Evolutionary conservation across 2,329 filamentous ascomycete genomes (phyloP), one percentile per base, ranked within the genome.

Genomic region (Blastomyces parvus): DNA sequence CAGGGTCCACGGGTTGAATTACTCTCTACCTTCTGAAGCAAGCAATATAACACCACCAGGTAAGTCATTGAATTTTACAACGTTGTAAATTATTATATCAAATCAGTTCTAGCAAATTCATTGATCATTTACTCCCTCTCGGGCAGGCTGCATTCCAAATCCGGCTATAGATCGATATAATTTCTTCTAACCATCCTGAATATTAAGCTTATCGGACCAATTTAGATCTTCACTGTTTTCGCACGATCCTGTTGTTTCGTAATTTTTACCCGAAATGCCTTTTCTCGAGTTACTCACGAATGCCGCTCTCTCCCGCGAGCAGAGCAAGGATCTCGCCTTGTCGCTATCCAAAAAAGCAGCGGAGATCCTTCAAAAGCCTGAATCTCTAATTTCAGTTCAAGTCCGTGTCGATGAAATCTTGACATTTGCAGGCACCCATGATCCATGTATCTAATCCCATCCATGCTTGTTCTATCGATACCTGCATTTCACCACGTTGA

Each of bases 341-440:
- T 57, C 55, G 14, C 36, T 57, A 4, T 57, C 55, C 36, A 57
- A 42, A 8, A 25, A 1, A 25, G 30, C 55, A 17, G n/a, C 55
- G 1, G 33, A 40, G 55, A 25, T 25, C n/a, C 55, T 57, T 13
- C 11, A 40, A 40, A 57, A 40, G 55, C 33, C 55, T 13, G 55
- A 38, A 36, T n/a, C 55, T 57, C 33, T 57, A 19, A 42, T 57
- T 25, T 38, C 33, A 40, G 36, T 57, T 57, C 33, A 40, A 57
- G n/a, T 57, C 5, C 36, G 36, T 14, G 17, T 11, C 5, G 36
- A 57, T 40, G 55, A 57, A 36, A 25, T 57, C n/a, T 57, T 57
- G 55, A 57, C 55, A 25, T 57, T 57, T 40, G 55, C 33, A 9
- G 55, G 36, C 36, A 57, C 55, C 33, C 55, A 57, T 17, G 55